phyloP scores from a whole-genome alignment of 129 eudicot genomes.

The Artemisia tridentata region DNA sequence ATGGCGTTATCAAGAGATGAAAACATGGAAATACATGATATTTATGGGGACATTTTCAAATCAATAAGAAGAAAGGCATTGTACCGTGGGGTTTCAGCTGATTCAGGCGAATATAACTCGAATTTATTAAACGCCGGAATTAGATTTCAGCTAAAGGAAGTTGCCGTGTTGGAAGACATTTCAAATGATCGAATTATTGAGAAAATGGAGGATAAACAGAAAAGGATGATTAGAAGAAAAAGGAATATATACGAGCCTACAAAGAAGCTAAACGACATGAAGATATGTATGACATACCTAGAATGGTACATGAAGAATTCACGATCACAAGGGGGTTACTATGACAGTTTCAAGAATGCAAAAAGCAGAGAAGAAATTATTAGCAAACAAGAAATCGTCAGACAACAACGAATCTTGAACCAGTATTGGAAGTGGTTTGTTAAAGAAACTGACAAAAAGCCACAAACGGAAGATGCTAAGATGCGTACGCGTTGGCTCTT shows the following conservation, averaged over 20 bases:
- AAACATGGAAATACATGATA: constrained; percentile 22
- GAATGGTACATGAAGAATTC: constrained; percentile 42
- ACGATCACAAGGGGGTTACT: constrained; percentile 36
- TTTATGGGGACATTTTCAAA: constrained; percentile 27
- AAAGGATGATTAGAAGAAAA: constrained; percentile 7
- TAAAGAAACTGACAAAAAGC: constrained; percentile 27
- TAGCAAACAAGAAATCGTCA: constrained; percentile 18
- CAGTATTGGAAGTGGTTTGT: constrained; percentile 41
- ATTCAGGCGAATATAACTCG: constrained; percentile 5
- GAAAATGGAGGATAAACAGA: constrained; percentile 10
- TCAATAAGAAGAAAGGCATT: constrained; percentile 30
- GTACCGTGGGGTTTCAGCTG: constrained; percentile 27
- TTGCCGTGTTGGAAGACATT: constrained; percentile 10
- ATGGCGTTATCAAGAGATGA: neutral
- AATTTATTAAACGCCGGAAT: constrained; percentile 36
- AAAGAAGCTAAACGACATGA: constrained; percentile 37
- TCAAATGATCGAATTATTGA: constrained; percentile 15
- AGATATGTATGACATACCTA: constrained; percentile 38
- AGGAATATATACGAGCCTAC: constrained; percentile 20
- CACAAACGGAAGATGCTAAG: constrained; percentile 40
- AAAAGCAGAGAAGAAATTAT: neutral
- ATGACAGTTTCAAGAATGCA: constrained; percentile 34
- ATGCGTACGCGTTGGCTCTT: constrained; percentile 37
- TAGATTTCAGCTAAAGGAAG: constrained; percentile 32
- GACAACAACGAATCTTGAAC: constrained; percentile 9